A percentile compares a stretch with the other conserved stretches of the same genome.
Conservation (phyloP, 1,284 basidiomycete genomes). For the Leccinum pallidistipes region DNA sequence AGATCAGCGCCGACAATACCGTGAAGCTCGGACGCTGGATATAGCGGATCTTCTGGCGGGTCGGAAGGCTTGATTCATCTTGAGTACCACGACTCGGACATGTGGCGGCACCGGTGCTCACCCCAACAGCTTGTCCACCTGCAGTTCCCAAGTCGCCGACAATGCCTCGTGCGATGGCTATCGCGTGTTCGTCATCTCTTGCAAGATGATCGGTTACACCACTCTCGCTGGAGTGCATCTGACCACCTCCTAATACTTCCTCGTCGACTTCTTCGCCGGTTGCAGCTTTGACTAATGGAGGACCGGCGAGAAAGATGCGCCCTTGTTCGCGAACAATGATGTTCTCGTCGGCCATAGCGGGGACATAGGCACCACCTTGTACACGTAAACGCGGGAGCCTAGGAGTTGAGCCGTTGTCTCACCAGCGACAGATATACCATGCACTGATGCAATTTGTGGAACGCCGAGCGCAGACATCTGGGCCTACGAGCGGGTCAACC, state of each 20-base stretch:
- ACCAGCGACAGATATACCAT: conserved; percentile 92
- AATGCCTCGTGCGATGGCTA: conserved; percentile 81
- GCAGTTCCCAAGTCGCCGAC: conserved; percentile 77
- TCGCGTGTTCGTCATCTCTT: conserved; percentile 84
- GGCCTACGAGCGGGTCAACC: conserved; percentile 48
- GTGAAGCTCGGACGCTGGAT: conserved; percentile 80
- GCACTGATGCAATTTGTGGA: conserved; percentile 91
- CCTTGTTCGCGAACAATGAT: conserved; percentile 95
- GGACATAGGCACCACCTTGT: conserved; percentile 86
- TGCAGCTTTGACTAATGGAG: conserved; percentile 93
- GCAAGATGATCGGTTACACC: conserved; percentile 95
- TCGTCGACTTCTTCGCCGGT: conserved; percentile 94
- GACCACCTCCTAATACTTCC: conserved; percentile 87
- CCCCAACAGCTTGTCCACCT: conserved; percentile 47
- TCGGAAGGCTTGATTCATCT: conserved; percentile 50
- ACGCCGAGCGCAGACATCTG: conserved; percentile 90
- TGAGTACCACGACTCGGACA: conserved; percentile 12
- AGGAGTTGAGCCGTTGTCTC: conserved; percentile 13
- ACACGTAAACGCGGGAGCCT: conserved; percentile 12
- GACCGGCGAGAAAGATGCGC: conserved; percentile 93
- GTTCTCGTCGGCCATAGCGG: conserved; percentile 96
- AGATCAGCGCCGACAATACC: conserved; percentile 91
- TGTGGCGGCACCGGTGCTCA: conserved; percentile 38
- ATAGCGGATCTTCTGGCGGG: conserved; percentile 72
- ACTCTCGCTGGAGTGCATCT: conserved; percentile 93